A percentile compares a stretch with the other conserved stretches of the same genome.
Evolutionary conservation across 805 yeast genomes (phyloP).

Genomic region (Yarrowia keelungensis): DNA sequence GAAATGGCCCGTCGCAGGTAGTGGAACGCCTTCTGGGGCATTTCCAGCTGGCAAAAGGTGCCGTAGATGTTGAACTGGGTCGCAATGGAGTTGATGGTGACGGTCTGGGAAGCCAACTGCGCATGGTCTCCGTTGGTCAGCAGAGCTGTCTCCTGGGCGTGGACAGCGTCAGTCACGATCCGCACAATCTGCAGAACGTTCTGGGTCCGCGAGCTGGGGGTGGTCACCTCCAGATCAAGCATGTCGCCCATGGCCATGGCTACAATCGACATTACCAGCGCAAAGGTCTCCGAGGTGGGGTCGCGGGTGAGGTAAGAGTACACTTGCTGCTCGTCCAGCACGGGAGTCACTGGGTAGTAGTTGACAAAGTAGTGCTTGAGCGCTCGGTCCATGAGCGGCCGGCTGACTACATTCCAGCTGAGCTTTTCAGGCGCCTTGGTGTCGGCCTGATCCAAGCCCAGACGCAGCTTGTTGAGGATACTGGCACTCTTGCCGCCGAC

Average conservation of each 20-base stretch:
- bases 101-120: conserved; percentile 6
- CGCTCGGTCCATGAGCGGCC: neutral
- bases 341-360: conserved; percentile 24
- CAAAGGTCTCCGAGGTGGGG: conserved; percentile 22
- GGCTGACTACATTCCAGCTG: conserved; percentile 11
- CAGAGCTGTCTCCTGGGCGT: neutral
- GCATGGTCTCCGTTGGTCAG: neutral
- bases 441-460: conserved; percentile 17
- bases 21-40: conserved; percentile 19
- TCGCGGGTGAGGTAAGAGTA: neutral
- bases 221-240: conserved; percentile 15
- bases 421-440: conserved; percentile 23
- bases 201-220: neutral
- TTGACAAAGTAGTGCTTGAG: conserved; percentile 30
- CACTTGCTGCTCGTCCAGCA: conserved; percentile 3
- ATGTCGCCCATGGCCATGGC: conserved; percentile 33
- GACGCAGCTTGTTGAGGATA: conserved; percentile 25
- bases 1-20: conserved; percentile 6
- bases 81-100: conserved; percentile 4
- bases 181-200: conserved; percentile 22
- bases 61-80: conserved; percentile 27
- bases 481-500: conserved; percentile 35
- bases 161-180: conserved; percentile 7
- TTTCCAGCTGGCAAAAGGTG: conserved; percentile 28
- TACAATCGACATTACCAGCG: conserved; percentile 25